Conservation (phyloP, 257 asterid genomes). For the Jacaranda copaia region DNA sequence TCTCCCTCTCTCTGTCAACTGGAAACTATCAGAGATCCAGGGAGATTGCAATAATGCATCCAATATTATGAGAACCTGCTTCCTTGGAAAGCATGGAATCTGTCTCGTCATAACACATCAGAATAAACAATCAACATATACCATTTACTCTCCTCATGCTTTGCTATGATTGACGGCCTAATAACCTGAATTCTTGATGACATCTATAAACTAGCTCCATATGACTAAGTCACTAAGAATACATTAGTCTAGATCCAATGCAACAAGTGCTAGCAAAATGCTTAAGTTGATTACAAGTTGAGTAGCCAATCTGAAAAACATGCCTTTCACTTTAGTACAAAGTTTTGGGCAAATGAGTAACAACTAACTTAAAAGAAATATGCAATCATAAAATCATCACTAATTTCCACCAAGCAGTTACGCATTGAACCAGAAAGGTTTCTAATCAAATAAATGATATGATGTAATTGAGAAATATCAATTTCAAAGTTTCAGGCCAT, state of each 20-base stretch:
- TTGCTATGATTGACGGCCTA: constrained; percentile 3
- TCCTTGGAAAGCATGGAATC: neutral
- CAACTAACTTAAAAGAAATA: too few species aligned
- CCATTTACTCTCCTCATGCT: neutral
- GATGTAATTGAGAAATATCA: too few species aligned
- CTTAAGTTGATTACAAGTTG: neutral
- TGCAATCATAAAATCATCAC: too few species aligned
- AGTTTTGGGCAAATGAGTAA: too few species aligned
- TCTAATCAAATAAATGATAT: too few species aligned
- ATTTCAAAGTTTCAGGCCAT: too few species aligned
- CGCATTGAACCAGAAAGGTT: too few species aligned
- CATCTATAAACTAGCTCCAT: neutral
- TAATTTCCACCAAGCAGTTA: too few species aligned
- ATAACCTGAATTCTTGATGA: constrained; percentile 16
- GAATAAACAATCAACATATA: neutral
- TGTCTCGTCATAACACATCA: neutral
- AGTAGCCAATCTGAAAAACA: neutral
- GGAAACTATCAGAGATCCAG: too few species aligned
- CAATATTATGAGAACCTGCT: neutral
- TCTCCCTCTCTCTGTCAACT: too few species aligned
- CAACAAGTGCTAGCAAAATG: too few species aligned
- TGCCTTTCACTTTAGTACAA: too few species aligned
- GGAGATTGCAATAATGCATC: neutral
- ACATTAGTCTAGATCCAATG: neutral
- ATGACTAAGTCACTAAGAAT: neutral